Evolutionary conservation across 2,329 filamentous ascomycete genomes (phyloP).

Genomic region (Teratosphaeria destructans): DNA sequence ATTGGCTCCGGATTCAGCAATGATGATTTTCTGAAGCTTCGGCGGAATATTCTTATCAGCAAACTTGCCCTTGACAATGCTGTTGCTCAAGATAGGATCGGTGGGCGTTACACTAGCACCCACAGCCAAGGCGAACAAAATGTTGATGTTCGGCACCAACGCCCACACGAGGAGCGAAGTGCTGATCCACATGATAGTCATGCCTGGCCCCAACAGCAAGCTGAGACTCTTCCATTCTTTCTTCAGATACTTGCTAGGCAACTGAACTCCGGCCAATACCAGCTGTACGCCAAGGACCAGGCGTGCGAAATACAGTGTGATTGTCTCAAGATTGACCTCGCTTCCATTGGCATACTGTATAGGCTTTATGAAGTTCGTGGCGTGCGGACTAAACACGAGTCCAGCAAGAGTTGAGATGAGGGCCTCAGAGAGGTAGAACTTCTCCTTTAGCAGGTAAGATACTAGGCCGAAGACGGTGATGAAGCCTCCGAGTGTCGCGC

Average conservation of each 20-base stretch:
- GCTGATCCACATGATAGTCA: constrained; percentile 76
- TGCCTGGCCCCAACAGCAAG: constrained; percentile 69
- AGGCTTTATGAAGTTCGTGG: constrained; percentile 61
- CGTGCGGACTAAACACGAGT: constrained; percentile 67
- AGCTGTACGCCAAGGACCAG: constrained; percentile 85
- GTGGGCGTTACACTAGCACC: constrained; percentile 87
- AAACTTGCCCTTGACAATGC: constrained; percentile 88
- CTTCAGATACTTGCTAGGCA: constrained; percentile 71
- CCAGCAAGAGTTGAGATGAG: constrained; percentile 78
- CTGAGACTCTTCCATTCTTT: constrained; percentile 68
- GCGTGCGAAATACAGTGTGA: constrained; percentile 75
- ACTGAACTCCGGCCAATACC: constrained; percentile 76
- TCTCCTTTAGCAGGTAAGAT: constrained; percentile 81
- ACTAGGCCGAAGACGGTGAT: constrained; percentile 84
- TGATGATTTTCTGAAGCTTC: constrained; percentile 59
- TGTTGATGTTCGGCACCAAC: constrained; percentile 58
- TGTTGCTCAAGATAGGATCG: constrained; percentile 77
- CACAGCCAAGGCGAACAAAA: constrained; percentile 69
- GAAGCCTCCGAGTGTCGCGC: constrained; percentile 73
- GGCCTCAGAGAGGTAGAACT: constrained; percentile 83
- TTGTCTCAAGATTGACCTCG: constrained; percentile 51
- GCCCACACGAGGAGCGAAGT: constrained; percentile 73
- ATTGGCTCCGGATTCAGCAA: constrained; percentile 71
- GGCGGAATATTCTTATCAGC: constrained; percentile 83
- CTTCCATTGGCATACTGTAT: constrained; percentile 59